Percentiles rank a stretch among this genome's conserved stretches.
These are phyloP conservation scores for Cryptococcus amylolentus DNA, from an alignment of 1,284 basidiomycete species.

Conservation along the genomic window DNA sequence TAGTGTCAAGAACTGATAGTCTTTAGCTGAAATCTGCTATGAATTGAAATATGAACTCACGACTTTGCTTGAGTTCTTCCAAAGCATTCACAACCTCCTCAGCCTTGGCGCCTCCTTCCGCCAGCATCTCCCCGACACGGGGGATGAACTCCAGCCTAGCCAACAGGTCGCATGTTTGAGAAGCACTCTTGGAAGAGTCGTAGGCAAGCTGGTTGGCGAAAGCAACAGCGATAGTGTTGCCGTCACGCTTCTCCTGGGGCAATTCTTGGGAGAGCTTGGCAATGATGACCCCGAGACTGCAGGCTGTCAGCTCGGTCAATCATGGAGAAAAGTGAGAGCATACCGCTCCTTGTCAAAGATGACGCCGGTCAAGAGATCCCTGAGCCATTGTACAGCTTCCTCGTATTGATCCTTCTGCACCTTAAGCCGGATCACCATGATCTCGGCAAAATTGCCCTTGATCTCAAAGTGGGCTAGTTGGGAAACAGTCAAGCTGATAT, in stretches of 20 bases:
- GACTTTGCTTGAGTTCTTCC: slow-evolving; percentile 63
- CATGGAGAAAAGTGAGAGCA: slow-evolving; percentile 16
- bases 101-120: slow-evolving; percentile 58
- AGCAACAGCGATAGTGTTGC: slow-evolving; percentile 72
- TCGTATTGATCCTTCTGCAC: slow-evolving; percentile 80
- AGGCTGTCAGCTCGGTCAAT: slow-evolving; percentile 2
- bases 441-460: slow-evolving; percentile 68
- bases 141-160: slow-evolving; percentile 77
- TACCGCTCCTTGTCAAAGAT: slow-evolving; percentile 81
- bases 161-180: slow-evolving; percentile 67
- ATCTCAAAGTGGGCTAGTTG: slow-evolving; percentile 77
- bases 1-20: slow-evolving; percentile 67
- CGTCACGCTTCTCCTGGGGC: slow-evolving; percentile 91
- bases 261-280: slow-evolving; percentile 88
- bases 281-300: slow-evolving; percentile 74
- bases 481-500: slow-evolving; percentile 68
- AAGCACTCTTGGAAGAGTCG: slow-evolving; percentile 66
- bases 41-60: slow-evolving; percentile 55
- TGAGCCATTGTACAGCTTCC: slow-evolving; percentile 78
- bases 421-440: slow-evolving; percentile 72
- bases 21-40: background rate
- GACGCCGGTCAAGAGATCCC: slow-evolving; percentile 78
- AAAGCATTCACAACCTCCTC: slow-evolving; percentile 68
- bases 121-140: slow-evolving; percentile 66
- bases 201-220: slow-evolving; percentile 68